Conservation (phyloP, 768 basidiomycete genomes). For the Gymnopilus dilepis region DNA sequence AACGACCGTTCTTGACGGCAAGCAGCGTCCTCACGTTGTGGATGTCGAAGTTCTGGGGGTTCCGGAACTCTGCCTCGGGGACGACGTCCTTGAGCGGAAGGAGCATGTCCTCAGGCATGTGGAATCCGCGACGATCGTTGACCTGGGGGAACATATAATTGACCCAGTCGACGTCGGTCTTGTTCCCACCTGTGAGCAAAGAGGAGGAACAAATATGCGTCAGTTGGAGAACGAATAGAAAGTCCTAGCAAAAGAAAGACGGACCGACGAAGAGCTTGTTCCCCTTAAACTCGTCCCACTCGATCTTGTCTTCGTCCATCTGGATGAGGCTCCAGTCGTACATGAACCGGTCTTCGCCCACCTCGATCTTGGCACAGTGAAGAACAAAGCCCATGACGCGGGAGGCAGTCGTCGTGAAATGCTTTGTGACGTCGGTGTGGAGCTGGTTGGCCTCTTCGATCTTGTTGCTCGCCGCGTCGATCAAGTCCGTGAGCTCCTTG, state of each 20-base stretch:
- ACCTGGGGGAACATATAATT: neutral
- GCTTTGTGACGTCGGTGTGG: slow-evolving; percentile 33
- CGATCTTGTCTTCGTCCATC: slow-evolving; percentile 34
- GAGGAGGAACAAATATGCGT: neutral
- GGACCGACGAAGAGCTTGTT: slow-evolving; percentile 36
- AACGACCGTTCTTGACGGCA: slow-evolving; percentile 40
- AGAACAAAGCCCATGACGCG: slow-evolving; percentile 41
- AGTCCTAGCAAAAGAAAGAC: slow-evolving; percentile 12
- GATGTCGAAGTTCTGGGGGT: slow-evolving; percentile 32
- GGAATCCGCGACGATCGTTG: neutral
- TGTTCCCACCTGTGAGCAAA: neutral
- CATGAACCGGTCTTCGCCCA: slow-evolving; percentile 34
- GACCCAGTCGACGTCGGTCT: neutral
- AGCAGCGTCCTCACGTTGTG: slow-evolving; percentile 31
- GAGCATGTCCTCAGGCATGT: neutral
- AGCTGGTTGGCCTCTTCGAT: slow-evolving; percentile 30
- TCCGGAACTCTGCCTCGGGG: slow-evolving; percentile 25
- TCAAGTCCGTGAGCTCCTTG: slow-evolving; percentile 24
- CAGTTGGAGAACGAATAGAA: neutral
- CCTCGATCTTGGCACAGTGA: slow-evolving; percentile 27
- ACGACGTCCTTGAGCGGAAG: no score
- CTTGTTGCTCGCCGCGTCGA: slow-evolving; percentile 28
- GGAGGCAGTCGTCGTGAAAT: slow-evolving; percentile 20
- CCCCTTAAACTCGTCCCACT: slow-evolving; percentile 39
- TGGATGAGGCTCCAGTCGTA: slow-evolving; percentile 41